Evolutionary conservation across 208 protist genomes (phyloP).

Genomic region (Lotmaria passim): DNA sequence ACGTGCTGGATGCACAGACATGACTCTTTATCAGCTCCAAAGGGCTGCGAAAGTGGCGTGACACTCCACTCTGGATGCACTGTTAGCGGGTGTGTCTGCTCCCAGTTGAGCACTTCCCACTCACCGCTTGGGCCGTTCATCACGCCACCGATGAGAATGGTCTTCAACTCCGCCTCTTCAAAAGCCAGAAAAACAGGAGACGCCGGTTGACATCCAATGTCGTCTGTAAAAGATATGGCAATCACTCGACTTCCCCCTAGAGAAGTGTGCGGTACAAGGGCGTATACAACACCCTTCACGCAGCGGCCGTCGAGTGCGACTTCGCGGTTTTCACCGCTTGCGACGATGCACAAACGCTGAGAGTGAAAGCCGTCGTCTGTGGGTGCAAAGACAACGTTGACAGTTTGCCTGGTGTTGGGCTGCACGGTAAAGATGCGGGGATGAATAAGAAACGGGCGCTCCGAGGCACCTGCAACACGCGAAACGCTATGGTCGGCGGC

Average conservation of each 20-base stretch:
- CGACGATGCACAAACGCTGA: conserved; percentile 24
- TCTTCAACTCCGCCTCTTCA: conserved; percentile 29
- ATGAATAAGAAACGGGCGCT: conserved; percentile 30
- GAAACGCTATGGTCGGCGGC: conserved; percentile 8
- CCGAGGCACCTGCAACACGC: not conserved
- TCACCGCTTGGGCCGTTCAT: conserved; percentile 24
- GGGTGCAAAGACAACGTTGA: conserved; percentile 31
- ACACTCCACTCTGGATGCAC: conserved; percentile 19
- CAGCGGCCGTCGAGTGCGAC: conserved; percentile 27
- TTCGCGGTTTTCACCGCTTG: conserved; percentile 30
- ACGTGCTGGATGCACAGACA: conserved; percentile 19
- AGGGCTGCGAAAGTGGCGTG: conserved; percentile 6
- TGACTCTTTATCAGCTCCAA: conserved; percentile 19
- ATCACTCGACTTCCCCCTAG: conserved; percentile 2
- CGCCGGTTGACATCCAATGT: conserved; percentile 28
- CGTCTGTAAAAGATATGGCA: conserved; percentile 28
- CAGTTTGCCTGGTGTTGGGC: conserved; percentile 25
- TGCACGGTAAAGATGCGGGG: conserved; percentile 29
- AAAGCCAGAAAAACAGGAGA: conserved; percentile 28
- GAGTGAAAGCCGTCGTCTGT: conserved; percentile 25
- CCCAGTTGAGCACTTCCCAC: conserved; percentile 29
- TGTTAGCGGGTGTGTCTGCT: conserved; percentile 30
- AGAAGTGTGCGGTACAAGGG: conserved; percentile 20
- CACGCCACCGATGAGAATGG: conserved; percentile 27
- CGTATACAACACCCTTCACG: conserved; percentile 30